Base-by-base conservation (phyloP, 2,329 filamentous ascomycete genomes). In the Ceratocystis colombiana region DNA sequence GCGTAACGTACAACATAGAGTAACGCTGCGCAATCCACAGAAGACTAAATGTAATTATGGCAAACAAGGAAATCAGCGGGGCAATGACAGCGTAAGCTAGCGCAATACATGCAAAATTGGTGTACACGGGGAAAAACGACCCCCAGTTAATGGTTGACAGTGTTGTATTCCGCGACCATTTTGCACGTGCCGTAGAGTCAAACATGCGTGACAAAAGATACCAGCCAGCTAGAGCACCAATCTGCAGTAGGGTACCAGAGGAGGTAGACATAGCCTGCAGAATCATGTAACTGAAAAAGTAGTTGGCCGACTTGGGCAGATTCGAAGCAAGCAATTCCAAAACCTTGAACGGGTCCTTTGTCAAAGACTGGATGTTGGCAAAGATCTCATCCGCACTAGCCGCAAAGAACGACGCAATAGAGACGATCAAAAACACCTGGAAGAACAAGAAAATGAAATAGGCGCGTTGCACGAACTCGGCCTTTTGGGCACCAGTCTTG, bases 231-330 rank as follows among this genome's bases (percentile, higher is more conserved):
- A 99, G 80, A 2, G 86, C 84, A n/a, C 84, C 85, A 28, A 96
- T 83, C 72, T 97, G 94, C 12, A 96, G 79, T 3, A 97, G 79
- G 0, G 90, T 93, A 74, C 89, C 91, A 1, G 93, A 93, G 74
- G 91, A 96, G 69, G 90, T 91, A 69, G 90, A 91, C 71, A 97
- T 81, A 0, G 92, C 90, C 72, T 97, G 94, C 8, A 99, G 85
- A 73, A 96, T 88, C 86, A 99, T 92, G 81, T 99, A 99, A 0
- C 90, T 93, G 80, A 96, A 97, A 79, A 97, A 99, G 76, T 97
- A 99, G 73, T 96, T 96, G 71, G 90, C 88, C 0, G 92, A 88
- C 70, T 85, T 88, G 1, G 94, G 94, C 4, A 99, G 78, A 68
- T 92, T 94, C 10, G 79, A 74, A 0, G 93, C 93, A 33, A 99